phyloP scores from a whole-genome alignment of 2,329 filamentous ascomycete species.

The Rhynchosporium secalis region DNA sequence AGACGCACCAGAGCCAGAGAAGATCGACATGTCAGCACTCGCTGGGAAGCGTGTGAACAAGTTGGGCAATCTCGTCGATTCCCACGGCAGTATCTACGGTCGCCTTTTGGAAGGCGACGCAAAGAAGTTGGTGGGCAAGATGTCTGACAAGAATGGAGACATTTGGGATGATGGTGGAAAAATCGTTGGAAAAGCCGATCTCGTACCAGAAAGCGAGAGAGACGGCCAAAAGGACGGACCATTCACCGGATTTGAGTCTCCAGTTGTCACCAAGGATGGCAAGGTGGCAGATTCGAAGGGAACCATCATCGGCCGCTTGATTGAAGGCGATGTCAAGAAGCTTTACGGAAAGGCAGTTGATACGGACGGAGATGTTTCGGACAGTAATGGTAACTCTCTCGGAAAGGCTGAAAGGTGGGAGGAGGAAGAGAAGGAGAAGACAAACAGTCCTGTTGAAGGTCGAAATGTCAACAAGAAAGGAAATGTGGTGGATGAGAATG shows the following conservation, averaged over 20 bases:
- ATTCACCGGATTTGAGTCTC: conserved; percentile 65
- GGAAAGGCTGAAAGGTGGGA: conserved; percentile 62
- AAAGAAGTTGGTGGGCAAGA: conserved; percentile 63
- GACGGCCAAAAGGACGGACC: conserved; percentile 64
- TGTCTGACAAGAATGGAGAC: conserved; percentile 71
- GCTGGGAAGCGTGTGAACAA: conserved; percentile 74
- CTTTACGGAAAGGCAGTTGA: conserved; percentile 75
- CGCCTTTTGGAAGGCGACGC: conserved; percentile 67
- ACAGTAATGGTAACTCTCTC: conserved; percentile 66
- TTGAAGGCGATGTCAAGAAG: conserved; percentile 69
- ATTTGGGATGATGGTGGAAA: conserved; percentile 73
- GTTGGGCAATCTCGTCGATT: conserved; percentile 61
- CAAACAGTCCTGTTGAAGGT: conserved; percentile 53
- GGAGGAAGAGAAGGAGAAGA: conserved; percentile 53
- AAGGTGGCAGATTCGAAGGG: conserved; percentile 66
- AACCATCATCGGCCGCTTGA: conserved; percentile 70
- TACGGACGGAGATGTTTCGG: conserved; percentile 78
- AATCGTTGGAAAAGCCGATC: conserved; percentile 65
- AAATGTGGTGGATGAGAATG: conserved; percentile 58
- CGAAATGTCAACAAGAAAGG: conserved; percentile 59
- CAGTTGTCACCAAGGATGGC: conserved; percentile 68
- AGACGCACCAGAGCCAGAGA: conserved; percentile 48
- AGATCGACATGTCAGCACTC: conserved; percentile 58
- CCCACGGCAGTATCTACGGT: conserved; percentile 57
- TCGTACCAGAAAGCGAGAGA: conserved; percentile 67